Base-by-base conservation (phyloP, 768 basidiomycete genomes). In the Trametes villosa region DNA sequence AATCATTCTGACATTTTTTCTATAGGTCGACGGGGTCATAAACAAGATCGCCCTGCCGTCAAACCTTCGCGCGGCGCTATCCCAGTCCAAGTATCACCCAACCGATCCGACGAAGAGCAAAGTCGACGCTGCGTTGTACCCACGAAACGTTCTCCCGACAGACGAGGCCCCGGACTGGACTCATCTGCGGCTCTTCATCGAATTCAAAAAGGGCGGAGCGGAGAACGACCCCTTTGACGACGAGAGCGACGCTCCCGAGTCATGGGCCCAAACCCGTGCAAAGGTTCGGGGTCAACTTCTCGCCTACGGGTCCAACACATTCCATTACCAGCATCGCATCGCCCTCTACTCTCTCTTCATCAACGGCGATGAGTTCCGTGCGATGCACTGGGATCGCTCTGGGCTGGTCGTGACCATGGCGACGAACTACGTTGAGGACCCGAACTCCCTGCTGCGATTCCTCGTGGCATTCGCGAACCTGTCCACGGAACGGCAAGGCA, bases 141-240 rank as follows among this genome's bases (percentile, higher is more conserved):
- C 22, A 11, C 24, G n/a, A 1, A 18, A 42, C 1, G 1, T 22
- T 15, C 20, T 42, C 1, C 59, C 59, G 9, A 41, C 6, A 12
- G 59, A 60, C 41, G 45, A 34, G 1, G n/a, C 29, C 13, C 59
- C 59, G 1, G 53, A 60, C n/a, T 62, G 60, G 60, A 12, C 31
- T 1, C 54, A 62, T n/a, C 60, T 56, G 33, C 18, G 56, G 18
- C 30, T 62, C 27, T 20, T 49, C 8, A 34, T 56, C 20, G 54
- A 62, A 42, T 52, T 62, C 49, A 62, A 53, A n/a, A 15, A n/a
- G 18, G 18, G 31, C 34, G 41, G 26, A 4, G 24, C n/a, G 12
- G 20, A 24, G n/a, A n/a, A 29, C 7, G 59, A 60, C n/a, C 53
- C 53, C 17, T 60, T 41, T 30, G 46, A 50, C 27, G 53, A 56